Evolutionary conservation across 163 green algal species (phyloP).

Genomic region (Prototheca stagnorum): DNA sequence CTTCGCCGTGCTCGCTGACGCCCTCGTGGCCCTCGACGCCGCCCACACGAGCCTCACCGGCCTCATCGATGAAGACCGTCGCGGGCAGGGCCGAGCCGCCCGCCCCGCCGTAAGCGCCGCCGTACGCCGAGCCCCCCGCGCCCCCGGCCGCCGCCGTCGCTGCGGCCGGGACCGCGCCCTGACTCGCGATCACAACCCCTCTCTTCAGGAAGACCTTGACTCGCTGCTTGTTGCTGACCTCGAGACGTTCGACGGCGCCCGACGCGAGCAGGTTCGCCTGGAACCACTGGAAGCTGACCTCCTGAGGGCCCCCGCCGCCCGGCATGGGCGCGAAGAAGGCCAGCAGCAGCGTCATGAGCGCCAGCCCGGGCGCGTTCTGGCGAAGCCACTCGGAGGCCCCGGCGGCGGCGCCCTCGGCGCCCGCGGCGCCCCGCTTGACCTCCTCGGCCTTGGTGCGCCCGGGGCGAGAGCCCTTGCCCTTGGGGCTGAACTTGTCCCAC

Average conservation of each 20-base stretch:
- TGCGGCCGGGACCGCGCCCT: too few species aligned
- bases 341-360: constrained; percentile 7
- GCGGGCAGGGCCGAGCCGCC: not conserved
- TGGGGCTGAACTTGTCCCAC: constrained; percentile 59
- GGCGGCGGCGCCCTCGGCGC: constrained; percentile 1
- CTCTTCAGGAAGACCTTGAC: constrained; percentile 59
- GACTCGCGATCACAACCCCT: too few species aligned
- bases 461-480: constrained; percentile 69
- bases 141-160: not conserved
- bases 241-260: constrained; percentile 64
- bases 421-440: constrained; percentile 2
- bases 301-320: constrained; percentile 24
- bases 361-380: constrained; percentile 7
- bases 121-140: not conserved
- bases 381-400: constrained; percentile 8
- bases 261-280: constrained; percentile 68
- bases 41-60: not conserved
- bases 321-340: constrained; percentile 10
- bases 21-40: not conserved
- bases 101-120: not conserved
- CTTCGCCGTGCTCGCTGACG: not conserved
- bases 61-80: not conserved
- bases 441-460: constrained; percentile 7
- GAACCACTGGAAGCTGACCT: constrained; percentile 86
- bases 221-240: constrained; percentile 80